Evolutionary conservation across 208 protist species (phyloP), one percentile per base, ranked within the genome.

Genomic region (Acanthamoeba quina): DNA sequence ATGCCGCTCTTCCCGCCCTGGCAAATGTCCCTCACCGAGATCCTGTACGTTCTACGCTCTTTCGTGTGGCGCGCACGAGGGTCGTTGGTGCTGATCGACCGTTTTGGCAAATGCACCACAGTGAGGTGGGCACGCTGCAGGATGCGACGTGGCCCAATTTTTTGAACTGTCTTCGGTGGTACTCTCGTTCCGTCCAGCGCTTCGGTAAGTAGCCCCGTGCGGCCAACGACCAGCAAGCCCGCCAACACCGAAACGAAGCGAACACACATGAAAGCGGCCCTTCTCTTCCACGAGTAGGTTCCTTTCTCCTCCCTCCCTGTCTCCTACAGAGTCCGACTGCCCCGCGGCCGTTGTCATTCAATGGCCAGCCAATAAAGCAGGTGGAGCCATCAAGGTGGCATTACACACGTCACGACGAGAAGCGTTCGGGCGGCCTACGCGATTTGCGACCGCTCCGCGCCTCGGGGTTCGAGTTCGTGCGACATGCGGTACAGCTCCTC

Each of bases 111-210:
- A 13, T 10, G 17, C 64, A 13, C 5, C 2, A 5, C 72, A 82
- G 72, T 37, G 72, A 82, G 17, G 72, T 82, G 72, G 72, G 72
- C 41, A 54, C 72, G 72, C 29, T 82, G 21, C 21, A 52, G 72
- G 72, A 82, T n/a, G 72, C 24, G 17, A 82, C 72, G 10, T 82
- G 72, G 72, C 72, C 41, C 72, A 82, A 82, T 82, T 82, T 82
- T 82, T 54, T 24, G 72, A 52, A 82, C 41, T 52, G 72, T 41
- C 41, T 82, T 15, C 72, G 26, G 21, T 82, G 72, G 72, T 82
- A 82, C 44, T 49, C 41, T 9, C 72, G 72, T 17, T 82, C 72
- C 34, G 31, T 37, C 6, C 72, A 82, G 31, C 72, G 72, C 26
- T 82, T 56, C 44, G 72, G 72, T 7, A 82, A 82, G 72, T 82